Percentiles rank a stretch among this genome's conserved stretches.
Evolutionary conservation across 2,329 filamentous ascomycete genomes (phyloP).

Genomic region (Allantophomopsis lycopodina): DNA sequence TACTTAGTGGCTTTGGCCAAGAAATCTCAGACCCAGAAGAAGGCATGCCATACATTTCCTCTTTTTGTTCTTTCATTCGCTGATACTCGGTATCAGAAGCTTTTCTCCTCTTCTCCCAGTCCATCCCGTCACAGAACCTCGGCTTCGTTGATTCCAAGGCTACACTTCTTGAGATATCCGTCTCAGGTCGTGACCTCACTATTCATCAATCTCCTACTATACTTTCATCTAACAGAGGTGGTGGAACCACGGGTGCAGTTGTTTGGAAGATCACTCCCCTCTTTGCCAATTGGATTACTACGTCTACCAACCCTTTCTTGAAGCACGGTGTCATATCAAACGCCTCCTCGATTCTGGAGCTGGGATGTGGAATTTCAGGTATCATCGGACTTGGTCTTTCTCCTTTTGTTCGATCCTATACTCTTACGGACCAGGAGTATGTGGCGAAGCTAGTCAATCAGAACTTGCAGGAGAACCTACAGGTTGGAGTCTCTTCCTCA

Average conservation of each 20-base stretch:
- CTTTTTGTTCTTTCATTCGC: neutral
- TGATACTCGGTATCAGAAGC: constrained; percentile 45
- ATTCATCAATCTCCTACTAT: constrained; percentile 77
- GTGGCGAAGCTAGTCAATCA: constrained; percentile 62
- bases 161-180: constrained; percentile 46
- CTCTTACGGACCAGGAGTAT: constrained; percentile 82
- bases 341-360: constrained; percentile 55
- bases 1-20: constrained; percentile 21
- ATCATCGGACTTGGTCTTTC: constrained; percentile 60
- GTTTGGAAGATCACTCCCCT: constrained; percentile 83
- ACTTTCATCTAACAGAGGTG: constrained; percentile 60
- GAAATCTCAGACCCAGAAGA: constrained; percentile 44
- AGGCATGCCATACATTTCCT: constrained; percentile 26
- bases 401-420: constrained; percentile 44
- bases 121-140: constrained; percentile 61
- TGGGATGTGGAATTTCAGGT: constrained; percentile 80
- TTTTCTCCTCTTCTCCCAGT: constrained; percentile 71
- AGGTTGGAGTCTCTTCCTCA: constrained; percentile 3
- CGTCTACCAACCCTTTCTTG: constrained; percentile 49
- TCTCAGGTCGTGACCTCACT: constrained; percentile 56
- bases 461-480: constrained; percentile 55
- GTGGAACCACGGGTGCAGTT: constrained; percentile 63
- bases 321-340: constrained; percentile 33
- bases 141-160: constrained; percentile 73
- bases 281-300: constrained; percentile 68